phyloP scores from a whole-genome alignment of 202 grass and related monocot genomes.

The Panicum virgatum region DNA sequence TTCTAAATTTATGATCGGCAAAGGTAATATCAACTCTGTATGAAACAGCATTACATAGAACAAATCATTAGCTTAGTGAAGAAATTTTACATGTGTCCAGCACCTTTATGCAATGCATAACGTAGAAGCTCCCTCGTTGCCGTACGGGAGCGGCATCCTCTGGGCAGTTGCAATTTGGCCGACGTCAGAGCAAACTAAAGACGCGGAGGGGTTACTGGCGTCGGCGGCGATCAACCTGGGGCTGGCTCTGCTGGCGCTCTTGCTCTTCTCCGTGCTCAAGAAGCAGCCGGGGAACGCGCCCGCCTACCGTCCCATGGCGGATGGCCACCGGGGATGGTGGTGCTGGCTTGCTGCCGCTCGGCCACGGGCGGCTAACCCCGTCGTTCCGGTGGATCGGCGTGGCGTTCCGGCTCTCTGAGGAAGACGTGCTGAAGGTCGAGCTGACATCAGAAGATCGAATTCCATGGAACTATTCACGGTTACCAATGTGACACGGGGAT shows the following conservation, averaged over 20 bases:
- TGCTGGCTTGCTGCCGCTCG: conserved; percentile 42
- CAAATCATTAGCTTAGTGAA: too few relatives aligned
- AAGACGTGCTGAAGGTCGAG: conserved; percentile 52
- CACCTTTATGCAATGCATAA: too few relatives aligned
- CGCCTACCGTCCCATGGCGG: conserved; percentile 59
- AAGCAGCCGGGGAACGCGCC: conserved; percentile 73
- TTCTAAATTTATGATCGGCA: too few relatives aligned
- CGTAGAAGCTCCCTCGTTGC: too few relatives aligned
- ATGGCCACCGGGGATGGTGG: conserved; percentile 33
- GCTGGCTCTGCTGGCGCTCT: conserved; percentile 68
- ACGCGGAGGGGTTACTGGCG: conserved; percentile 59
- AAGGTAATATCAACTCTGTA: too few relatives aligned
- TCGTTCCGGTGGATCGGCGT: conserved; percentile 65
- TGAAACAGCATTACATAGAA: too few relatives aligned
- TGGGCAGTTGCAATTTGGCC: too few relatives aligned
- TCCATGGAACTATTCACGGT: conserved; percentile 85
- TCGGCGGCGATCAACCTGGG: conserved; percentile 81
- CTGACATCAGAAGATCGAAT: conserved; percentile 38
- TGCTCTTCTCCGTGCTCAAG: conserved; percentile 85
- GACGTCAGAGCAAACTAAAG: too few relatives aligned
- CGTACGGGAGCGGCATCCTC: too few relatives aligned
- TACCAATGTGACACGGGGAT: conserved; percentile 61
- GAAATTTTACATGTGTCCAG: too few relatives aligned
- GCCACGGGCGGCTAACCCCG: conserved; percentile 42
- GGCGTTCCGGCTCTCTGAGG: conserved; percentile 72